Evolutionary conservation across 176 grass and related monocot genomes (phyloP).

Genomic region (Zea luxurians): DNA sequence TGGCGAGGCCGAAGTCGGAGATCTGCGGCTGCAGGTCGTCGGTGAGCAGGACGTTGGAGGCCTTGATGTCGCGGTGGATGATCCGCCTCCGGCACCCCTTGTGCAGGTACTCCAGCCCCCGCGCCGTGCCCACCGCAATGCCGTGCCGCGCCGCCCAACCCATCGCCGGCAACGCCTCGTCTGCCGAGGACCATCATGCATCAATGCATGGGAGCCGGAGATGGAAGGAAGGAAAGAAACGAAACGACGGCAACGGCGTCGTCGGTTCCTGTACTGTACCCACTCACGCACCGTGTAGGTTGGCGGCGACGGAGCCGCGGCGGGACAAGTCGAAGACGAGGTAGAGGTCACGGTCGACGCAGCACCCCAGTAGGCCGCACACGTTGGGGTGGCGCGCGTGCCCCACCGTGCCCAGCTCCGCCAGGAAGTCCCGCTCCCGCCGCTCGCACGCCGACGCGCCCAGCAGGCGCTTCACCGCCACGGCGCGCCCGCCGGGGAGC

Average conservation of each 20-base stretch:
- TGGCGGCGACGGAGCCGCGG: constrained; percentile 81
- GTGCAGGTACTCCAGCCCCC: constrained; percentile 84
- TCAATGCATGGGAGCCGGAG: background rate
- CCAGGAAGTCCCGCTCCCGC: constrained; percentile 79
- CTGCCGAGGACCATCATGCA: constrained; percentile 12
- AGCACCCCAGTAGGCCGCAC: constrained; percentile 70
- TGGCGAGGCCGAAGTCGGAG: constrained; percentile 90
- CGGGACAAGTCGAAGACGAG: constrained; percentile 77
- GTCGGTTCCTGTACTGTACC: background rate
- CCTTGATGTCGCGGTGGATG: constrained; percentile 94
- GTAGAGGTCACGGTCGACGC: constrained; percentile 80
- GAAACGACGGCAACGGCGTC: background rate
- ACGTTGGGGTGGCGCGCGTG: constrained; percentile 90
- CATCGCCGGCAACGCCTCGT: constrained; percentile 51
- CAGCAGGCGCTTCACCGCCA: constrained; percentile 79
- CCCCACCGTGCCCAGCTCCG: constrained; percentile 77
- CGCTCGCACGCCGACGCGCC: constrained; percentile 66
- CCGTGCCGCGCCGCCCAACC: constrained; percentile 61
- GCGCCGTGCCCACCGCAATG: constrained; percentile 74
- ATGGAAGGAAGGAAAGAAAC: background rate
- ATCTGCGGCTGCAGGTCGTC: constrained; percentile 79
- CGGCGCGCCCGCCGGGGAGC: constrained; percentile 48
- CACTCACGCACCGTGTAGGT: constrained; percentile 49
- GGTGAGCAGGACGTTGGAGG: constrained; percentile 83
- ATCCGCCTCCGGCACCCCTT: constrained; percentile 86